Base-by-base conservation (phyloP, 176 grass and related monocot species). In the Musa troglodytarum region DNA sequence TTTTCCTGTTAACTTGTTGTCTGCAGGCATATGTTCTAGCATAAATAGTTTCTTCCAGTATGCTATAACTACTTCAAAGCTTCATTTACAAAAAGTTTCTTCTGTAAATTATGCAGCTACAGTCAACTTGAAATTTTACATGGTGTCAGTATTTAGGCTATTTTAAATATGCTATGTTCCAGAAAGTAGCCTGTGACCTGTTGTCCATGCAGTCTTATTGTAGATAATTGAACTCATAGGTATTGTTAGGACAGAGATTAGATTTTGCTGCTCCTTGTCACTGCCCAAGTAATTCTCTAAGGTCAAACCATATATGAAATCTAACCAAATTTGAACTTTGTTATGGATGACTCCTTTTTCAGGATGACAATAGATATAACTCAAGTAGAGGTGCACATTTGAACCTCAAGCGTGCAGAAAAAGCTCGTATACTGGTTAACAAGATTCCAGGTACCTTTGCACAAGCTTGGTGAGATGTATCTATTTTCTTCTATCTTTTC, bases 361-460 rank as follows among this genome's bases (percentile, higher is more conserved):
- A 98, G 94, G 94, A 98, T 82, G 90, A 98, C 76, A 93, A 91
- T 82, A 91, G 90, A 83, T 98, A 93, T 84, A 93, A 87, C 83
- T 84, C 90, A 53, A 93, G 84, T 23, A 87, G 95, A 82, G 95
- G 95, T 82, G 95, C 90, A 84, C 95, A 98, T 84, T 81, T 93
- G 73, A 98, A 93, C 66, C 90, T 98, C 62, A 98, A 98, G 64
- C 88, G 86, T 65, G 90, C 95, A 76, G 95, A 98, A 82, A 98
- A 89, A 83, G 90, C 90, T 69, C 95, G 95, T 78, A 77, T 89
- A 74, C 67, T 93, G 77, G 90, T 98, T 66, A 89, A 89, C 68
- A 98, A 98, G 85, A 91, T 93, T 77, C 95, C 95, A 82, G 86
- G 95, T 93, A 89, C 53, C 22, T 73, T 26, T 85, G 52, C n/a